phyloP scores from a whole-genome alignment of 2,329 filamentous ascomycete genomes.

The Chaetothyriales sp. region DNA sequence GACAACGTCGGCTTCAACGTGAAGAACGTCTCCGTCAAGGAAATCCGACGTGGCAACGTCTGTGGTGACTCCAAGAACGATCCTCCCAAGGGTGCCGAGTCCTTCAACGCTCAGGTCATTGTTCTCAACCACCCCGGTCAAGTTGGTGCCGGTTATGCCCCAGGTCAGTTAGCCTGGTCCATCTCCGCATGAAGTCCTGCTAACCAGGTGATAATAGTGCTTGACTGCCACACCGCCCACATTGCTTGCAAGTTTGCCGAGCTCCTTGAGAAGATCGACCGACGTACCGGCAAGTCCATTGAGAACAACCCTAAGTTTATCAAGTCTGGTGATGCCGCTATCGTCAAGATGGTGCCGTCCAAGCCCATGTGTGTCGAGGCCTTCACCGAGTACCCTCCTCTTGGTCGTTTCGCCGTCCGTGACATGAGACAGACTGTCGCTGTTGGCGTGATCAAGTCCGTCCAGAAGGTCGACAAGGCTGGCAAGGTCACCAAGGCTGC shows the following conservation, averaged over 20 bases:
- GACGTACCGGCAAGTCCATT: conserved; percentile 96
- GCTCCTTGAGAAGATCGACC: conserved; percentile 99
- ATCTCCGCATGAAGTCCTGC: background rate
- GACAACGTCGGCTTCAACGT: conserved; percentile 99
- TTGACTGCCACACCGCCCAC: conserved; percentile 99
- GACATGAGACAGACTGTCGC: conserved; percentile 55
- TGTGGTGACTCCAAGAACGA: conserved; percentile 99
- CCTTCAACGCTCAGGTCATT: conserved; percentile 99
- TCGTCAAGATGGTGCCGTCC: conserved; percentile 99
- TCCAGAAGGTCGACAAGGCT: conserved; percentile 49
- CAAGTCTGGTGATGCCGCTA: conserved; percentile 99
- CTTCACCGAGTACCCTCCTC: conserved; percentile 98
- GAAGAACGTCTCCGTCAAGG: conserved; percentile 99
- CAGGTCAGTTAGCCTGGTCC: conserved; percentile 25
- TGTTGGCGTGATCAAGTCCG: conserved; percentile 71
- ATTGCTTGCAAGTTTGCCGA: conserved; percentile 99
- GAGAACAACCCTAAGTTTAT: conserved; percentile 95
- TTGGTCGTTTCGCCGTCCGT: conserved; percentile 99
- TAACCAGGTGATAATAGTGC: conserved; percentile 38
- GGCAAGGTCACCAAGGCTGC: conserved; percentile 42
- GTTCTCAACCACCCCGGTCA: conserved; percentile 99
- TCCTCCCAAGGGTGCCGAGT: conserved; percentile 74
- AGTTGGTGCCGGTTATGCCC: conserved; percentile 97
- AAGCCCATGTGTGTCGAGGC: conserved; percentile 99
- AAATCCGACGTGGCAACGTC: conserved; percentile 99